Percentiles rank a stretch among this genome's conserved stretches.
Conservation (phyloP, 441 rosid species). For the Mallotus japonicus region DNA sequence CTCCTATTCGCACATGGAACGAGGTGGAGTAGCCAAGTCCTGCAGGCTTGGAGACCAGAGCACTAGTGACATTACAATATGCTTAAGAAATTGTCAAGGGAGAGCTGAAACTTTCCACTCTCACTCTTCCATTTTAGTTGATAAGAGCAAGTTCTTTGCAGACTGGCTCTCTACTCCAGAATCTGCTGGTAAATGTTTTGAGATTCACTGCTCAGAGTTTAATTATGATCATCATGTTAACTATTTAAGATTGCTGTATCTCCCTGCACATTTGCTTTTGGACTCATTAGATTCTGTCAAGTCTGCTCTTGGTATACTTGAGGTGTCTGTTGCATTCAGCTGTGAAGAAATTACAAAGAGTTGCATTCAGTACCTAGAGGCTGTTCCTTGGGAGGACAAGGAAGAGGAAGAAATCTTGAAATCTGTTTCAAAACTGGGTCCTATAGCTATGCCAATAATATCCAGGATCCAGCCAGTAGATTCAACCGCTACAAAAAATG, state of each 20-base stretch:
- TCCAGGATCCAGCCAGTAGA: conserved; percentile 54
- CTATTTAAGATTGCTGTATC: conserved; percentile 41
- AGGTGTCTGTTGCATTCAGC: conserved; percentile 37
- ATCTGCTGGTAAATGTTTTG: conserved; percentile 27
- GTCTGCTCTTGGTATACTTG: conserved; percentile 45
- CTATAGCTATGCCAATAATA: conserved; percentile 49
- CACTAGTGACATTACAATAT: conserved; percentile 37
- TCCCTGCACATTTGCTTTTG: conserved; percentile 33
- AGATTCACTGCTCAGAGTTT: conserved; percentile 37
- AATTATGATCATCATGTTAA: conserved; percentile 42
- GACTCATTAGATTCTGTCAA: conserved; percentile 41
- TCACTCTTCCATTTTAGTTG: conserved; percentile 37
- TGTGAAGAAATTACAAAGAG: conserved; percentile 43
- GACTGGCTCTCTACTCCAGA: conserved; percentile 32
- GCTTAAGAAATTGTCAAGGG: conserved; percentile 41
- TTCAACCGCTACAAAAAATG: conserved; percentile 48
- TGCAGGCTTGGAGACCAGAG: conserved; percentile 38
- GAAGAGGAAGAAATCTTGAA: conserved; percentile 52
- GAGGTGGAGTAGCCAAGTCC: conserved; percentile 26
- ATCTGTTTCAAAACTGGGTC: conserved; percentile 40
- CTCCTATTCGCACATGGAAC: conserved; percentile 38
- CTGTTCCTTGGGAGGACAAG: conserved; percentile 50
- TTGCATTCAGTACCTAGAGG: conserved; percentile 52
- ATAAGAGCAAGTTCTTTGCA: conserved; percentile 43
- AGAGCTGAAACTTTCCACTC: conserved; percentile 41